Percentiles rank a stretch among this genome's conserved stretches.
These are phyloP conservation scores for Pisolithus tinctorius DNA, from an alignment of 768 basidiomycete genomes.

Conservation along the genomic window DNA sequence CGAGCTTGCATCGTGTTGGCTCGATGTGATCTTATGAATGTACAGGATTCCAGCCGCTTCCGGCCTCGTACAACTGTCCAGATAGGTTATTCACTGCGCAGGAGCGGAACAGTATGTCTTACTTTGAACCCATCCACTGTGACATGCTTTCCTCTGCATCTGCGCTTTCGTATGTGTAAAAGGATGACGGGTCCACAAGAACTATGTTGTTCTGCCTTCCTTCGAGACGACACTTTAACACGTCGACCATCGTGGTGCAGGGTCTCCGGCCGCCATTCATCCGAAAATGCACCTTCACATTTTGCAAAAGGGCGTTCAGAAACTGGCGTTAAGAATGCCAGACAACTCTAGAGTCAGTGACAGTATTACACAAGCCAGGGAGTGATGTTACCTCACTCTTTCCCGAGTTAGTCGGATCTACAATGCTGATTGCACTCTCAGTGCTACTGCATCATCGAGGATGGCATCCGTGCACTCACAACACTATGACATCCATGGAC, in stretches of 20 bases:
- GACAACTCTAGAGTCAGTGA: slow-evolving; percentile 2
- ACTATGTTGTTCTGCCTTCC: neutral
- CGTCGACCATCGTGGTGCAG: neutral
- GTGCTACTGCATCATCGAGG: no score
- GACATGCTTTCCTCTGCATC: neutral
- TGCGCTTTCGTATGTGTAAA: neutral
- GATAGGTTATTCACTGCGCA: neutral
- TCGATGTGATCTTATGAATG: neutral
- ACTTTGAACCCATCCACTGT: neutral
- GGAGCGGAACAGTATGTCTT: neutral
- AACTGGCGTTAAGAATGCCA: neutral
- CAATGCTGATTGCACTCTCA: no score
- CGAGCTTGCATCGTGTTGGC: neutral
- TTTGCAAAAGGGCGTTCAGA: neutral
- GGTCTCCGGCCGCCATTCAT: neutral
- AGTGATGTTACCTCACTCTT: no score
- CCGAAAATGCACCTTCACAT: neutral
- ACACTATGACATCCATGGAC: no score
- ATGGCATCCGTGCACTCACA: no score
- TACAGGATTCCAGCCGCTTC: neutral
- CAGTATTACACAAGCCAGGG: no score
- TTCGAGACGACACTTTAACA: neutral
- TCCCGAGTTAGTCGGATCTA: no score
- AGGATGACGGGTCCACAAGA: neutral
- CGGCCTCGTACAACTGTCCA: neutral